Base-by-base conservation (phyloP, 2,329 filamentous ascomycete genomes). In the Graphium sp. region DNA sequence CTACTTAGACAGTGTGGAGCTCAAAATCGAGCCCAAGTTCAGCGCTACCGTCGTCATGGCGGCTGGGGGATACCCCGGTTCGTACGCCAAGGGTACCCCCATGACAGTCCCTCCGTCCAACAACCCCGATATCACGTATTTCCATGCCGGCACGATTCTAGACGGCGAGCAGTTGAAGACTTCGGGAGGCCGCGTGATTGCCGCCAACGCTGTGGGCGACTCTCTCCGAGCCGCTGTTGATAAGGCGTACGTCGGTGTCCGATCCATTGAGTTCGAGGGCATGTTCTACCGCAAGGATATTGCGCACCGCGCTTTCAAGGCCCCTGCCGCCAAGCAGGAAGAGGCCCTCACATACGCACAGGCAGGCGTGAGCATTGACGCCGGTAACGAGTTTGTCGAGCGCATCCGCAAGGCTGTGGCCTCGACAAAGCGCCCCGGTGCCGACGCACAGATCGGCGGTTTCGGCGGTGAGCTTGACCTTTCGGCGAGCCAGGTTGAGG, bases 221-320 rank as follows among this genome's bases (percentile, higher is more conserved):
- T 79, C 74, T 9, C 67, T 98, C 2, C 70, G 82, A 42, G 74
- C 79, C 29, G 89, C 89, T 0, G 82, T 95, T 2, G 68, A 75
- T 42, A 78, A 77, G 46, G 84, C 84, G n/a, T 98, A 98, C 49
- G 65, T 73, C 37, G 83, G 82, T 18, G 74, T 94, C 14, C 48
- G 48, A 32, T 47, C 48, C 16, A 85, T 94, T 43, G 62, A 77
- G 33, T 94, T 94, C 40, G 71, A 87, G 30, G 74, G 75, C 40
- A 91, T 91, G 74, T 85, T 92, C 54, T 94, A 72, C 60, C 71
- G 87, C 40, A 89, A 75, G 51, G 89, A 95, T 38, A 95, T 98
- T 49, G 89, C 83, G 9, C 73, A 85, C 53, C 72, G 80, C 30
- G 71, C 72, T 12, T 74, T 76, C 51, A 63, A 66, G 34, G 44